Evolutionary conservation across 257 asterid species (phyloP).

Genomic region (Solanum tarijense): DNA sequence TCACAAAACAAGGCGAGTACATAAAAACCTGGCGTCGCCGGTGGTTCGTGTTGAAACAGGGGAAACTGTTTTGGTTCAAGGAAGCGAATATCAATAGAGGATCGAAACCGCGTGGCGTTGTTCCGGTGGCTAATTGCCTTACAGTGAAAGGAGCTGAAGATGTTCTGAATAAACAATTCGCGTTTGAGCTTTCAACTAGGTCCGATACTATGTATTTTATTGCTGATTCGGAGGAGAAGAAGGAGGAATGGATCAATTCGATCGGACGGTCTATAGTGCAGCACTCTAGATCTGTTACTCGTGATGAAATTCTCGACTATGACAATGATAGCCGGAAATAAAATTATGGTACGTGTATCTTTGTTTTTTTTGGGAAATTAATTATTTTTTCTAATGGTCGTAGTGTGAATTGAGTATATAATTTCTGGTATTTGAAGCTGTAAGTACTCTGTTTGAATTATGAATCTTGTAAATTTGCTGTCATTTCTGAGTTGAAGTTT

Average conservation of each 20-base stretch:
- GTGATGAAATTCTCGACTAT: conserved; percentile 71
- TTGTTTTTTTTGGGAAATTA: background rate
- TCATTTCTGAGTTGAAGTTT: background rate
- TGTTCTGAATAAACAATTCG: conserved; percentile 61
- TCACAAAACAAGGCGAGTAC: conserved; percentile 89
- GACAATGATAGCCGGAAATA: conserved; percentile 48
- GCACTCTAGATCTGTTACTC: conserved; percentile 86
- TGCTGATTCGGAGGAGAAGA: conserved; percentile 83
- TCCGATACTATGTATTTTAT: conserved; percentile 80
- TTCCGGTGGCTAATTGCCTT: conserved; percentile 67
- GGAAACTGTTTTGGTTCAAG: conserved; percentile 96
- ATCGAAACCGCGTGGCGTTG: conserved; percentile 77
- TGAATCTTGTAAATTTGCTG: background rate
- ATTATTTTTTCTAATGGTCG: background rate
- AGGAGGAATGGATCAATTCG: conserved; percentile 95
- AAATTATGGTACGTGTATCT: background rate
- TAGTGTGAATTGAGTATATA: background rate
- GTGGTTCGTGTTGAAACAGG: conserved; percentile 89
- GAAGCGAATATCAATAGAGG: conserved; percentile 52
- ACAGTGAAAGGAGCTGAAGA: conserved; percentile 97
- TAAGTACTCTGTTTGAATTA: background rate
- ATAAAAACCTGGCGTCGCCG: conserved; percentile 99
- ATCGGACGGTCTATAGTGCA: conserved; percentile 82
- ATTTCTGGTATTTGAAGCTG: background rate
- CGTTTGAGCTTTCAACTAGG: conserved; percentile 76